phyloP scores from a whole-genome alignment of 139 green algal genomes.

The Pseudopediastrum boryanum region DNA sequence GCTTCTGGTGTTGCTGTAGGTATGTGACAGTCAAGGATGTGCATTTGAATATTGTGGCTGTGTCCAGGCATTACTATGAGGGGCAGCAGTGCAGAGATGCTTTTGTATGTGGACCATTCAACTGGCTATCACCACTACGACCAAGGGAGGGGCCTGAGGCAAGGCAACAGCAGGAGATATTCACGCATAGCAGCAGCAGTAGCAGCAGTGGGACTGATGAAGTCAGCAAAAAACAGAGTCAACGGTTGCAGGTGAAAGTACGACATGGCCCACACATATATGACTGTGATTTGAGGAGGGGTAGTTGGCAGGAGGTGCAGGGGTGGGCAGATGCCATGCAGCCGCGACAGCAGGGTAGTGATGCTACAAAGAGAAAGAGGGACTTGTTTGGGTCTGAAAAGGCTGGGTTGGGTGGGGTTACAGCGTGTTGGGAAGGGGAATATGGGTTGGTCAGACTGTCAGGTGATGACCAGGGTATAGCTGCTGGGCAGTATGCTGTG shows the following conservation, averaged over 20 bases:
- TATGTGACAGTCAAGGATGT: conserved; percentile 93
- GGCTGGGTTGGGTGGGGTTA: neutral
- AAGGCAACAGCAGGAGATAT: neutral
- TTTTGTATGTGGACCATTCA: conserved; percentile 71
- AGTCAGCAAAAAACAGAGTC: neutral
- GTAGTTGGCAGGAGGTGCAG: neutral
- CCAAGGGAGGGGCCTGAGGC: neutral
- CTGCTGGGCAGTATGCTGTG: conserved; percentile 94
- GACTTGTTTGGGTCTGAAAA: neutral
- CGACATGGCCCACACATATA: conserved; percentile 83
- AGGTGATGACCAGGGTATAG: conserved; percentile 91
- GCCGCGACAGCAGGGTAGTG: conserved; percentile 3
- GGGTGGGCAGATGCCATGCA: neutral
- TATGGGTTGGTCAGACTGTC: conserved; percentile 61
- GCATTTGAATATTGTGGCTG: conserved; percentile 83
- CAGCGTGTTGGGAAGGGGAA: neutral
- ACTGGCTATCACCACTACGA: conserved; percentile 57
- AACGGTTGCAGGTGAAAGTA: conserved; percentile 66
- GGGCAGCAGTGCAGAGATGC: conserved; percentile 46
- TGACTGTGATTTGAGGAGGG: conserved; percentile 50
- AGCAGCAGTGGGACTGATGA: neutral
- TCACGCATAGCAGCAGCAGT: neutral
- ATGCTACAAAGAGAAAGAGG: neutral
- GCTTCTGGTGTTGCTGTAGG: conserved; percentile 52
- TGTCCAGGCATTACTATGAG: conserved; percentile 77